phyloP scores from a whole-genome alignment of 2,329 filamentous ascomycete species.

The Aspergillus intermedius region DNA sequence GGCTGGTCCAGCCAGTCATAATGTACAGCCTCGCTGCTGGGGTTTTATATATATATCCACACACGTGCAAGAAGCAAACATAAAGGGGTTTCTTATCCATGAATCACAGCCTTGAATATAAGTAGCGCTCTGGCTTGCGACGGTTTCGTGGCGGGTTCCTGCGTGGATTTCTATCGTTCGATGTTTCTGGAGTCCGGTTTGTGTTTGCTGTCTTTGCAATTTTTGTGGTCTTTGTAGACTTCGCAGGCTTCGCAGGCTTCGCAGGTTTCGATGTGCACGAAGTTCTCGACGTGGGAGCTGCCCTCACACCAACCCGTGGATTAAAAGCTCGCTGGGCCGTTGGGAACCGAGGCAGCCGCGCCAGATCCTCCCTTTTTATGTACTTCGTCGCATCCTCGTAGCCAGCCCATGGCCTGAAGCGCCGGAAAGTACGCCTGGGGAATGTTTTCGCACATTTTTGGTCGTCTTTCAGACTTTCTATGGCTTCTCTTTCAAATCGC shows the following conservation, averaged over 20 bases:
- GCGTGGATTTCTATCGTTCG: background rate
- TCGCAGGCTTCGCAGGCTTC: too few relatives aligned
- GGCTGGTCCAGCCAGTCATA: too few relatives aligned
- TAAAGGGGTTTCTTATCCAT: too few relatives aligned
- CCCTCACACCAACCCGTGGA: background rate
- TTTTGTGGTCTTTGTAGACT: too few relatives aligned
- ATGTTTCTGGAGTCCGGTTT: too few relatives aligned
- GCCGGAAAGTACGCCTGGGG: background rate
- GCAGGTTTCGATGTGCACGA: too few relatives aligned
- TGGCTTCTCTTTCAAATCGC: background rate
- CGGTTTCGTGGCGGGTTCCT: background rate
- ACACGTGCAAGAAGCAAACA: too few relatives aligned
- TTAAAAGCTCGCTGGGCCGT: background rate
- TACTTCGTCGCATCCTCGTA: background rate
- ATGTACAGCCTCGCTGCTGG: too few relatives aligned
- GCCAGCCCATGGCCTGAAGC: conserved; percentile 1
- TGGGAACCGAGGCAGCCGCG: background rate
- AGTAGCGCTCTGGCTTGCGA: background rate
- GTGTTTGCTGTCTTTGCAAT: too few relatives aligned
- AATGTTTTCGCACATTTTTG: background rate
- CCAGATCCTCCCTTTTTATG: background rate
- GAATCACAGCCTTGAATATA: too few relatives aligned
- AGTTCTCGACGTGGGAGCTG: background rate
- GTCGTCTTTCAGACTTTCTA: background rate
- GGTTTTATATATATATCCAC: too few relatives aligned